A percentile compares a stretch with the other conserved stretches of the same genome.
Conservation (phyloP, 306 rosid species). For the Lathyrus aphaca region DNA sequence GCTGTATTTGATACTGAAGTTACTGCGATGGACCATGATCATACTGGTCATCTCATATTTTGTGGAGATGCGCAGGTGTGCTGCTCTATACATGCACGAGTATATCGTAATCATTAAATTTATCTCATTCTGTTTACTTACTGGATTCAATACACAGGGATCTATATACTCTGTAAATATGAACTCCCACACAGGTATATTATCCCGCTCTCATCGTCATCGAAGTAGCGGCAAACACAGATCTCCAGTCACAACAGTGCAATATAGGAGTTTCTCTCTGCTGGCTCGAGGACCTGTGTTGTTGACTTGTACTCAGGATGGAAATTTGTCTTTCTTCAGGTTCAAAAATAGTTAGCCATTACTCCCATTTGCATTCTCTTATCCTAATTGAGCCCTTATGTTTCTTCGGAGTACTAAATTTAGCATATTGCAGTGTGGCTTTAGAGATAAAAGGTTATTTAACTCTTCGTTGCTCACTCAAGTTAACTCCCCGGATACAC, state of each 20-base stretch:
- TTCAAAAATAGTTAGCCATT: constrained; percentile 41
- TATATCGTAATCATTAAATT: constrained; percentile 27
- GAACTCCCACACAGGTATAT: constrained; percentile 82
- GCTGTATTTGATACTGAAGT: constrained; percentile 74
- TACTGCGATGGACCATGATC: constrained; percentile 89
- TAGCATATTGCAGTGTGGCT: constrained; percentile 66
- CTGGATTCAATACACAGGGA: constrained; percentile 67
- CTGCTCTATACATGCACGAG: constrained; percentile 32
- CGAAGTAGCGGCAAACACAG: constrained; percentile 70
- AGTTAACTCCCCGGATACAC: constrained; percentile 83
- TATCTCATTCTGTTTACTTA: constrained; percentile 33
- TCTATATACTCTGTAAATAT: constrained; percentile 82
- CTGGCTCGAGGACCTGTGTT: constrained; percentile 91
- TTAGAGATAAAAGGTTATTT: constrained; percentile 89
- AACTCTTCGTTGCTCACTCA: constrained; percentile 94
- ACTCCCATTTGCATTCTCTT: constrained; percentile 27
- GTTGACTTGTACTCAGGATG: constrained; percentile 89
- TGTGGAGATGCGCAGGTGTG: constrained; percentile 85
- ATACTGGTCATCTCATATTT: constrained; percentile 87
- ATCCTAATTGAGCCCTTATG: constrained; percentile 29
- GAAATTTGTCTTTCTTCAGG: constrained; percentile 94
- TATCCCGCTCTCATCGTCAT: constrained; percentile 87
- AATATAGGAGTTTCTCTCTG: constrained; percentile 91
- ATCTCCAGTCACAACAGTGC: constrained; percentile 83
- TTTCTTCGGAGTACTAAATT: constrained; percentile 37